phyloP scores from a whole-genome alignment of 495 filamentous ascomycete species.

The Massariosphaeria phaeospora region DNA sequence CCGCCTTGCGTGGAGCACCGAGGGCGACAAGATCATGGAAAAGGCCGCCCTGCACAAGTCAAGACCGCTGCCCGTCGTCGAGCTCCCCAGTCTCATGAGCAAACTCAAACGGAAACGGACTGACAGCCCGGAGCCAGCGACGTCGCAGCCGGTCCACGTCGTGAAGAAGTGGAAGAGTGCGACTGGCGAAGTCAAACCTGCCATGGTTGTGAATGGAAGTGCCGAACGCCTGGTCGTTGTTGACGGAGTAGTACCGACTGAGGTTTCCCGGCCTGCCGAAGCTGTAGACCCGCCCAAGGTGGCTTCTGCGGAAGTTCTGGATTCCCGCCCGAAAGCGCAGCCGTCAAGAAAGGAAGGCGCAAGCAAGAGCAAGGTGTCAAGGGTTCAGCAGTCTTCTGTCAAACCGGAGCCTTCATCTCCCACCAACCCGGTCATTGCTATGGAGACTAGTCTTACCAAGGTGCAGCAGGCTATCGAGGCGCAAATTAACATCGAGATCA shows the following conservation, averaged over 20 bases:
- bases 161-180: slow-evolving; percentile 34
- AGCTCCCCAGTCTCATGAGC: slow-evolving; percentile 35
- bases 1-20: slow-evolving; percentile 40
- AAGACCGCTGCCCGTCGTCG: slow-evolving; percentile 37
- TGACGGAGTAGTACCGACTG: slow-evolving; percentile 20
- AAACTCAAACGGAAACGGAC: slow-evolving; percentile 39
- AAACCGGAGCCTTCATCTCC: slow-evolving; percentile 17
- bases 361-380: slow-evolving; percentile 21
- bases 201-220: slow-evolving; percentile 5
- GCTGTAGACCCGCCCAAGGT: neutral
- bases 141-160: slow-evolving; percentile 24
- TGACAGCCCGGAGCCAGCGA: slow-evolving; percentile 32
- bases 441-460: slow-evolving; percentile 27
- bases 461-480: slow-evolving; percentile 71
- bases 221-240: slow-evolving; percentile 10
- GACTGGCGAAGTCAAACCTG: slow-evolving; percentile 29
- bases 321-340: slow-evolving; percentile 15
- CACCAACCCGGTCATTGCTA: slow-evolving; percentile 20
- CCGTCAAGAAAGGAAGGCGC: slow-evolving; percentile 27
- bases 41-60: slow-evolving; percentile 35
- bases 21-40: slow-evolving; percentile 37
- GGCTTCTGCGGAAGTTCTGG: slow-evolving; percentile 12
- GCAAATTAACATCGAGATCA: slow-evolving; percentile 84
- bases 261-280: neutral
- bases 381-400: slow-evolving; percentile 14